Conservation (phyloP, 177 flowering plant genomes). For the Vitis hybrid region DNA sequence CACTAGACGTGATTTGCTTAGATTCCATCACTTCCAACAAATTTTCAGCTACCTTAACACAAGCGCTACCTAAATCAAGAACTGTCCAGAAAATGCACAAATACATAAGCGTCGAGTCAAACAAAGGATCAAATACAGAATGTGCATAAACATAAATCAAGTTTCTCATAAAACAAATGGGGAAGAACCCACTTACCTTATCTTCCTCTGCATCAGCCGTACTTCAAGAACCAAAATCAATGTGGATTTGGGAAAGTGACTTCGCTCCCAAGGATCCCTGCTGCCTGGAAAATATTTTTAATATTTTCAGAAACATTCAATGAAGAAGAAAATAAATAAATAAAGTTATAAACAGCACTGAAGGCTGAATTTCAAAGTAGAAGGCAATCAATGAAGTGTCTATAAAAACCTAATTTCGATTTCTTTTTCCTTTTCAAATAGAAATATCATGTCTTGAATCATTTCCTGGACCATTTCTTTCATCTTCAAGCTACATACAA, state of each 20-base stretch:
- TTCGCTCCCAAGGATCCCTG: slow-evolving; percentile 4
- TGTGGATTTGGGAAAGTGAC: slow-evolving; percentile 1
- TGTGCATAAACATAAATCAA: neutral
- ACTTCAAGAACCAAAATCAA: slow-evolving; percentile 1
- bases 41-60: neutral
- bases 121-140: neutral
- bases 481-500: neutral
- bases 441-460: neutral
- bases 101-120: slow-evolving; percentile 9
- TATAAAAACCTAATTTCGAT: neutral
- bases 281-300: slow-evolving; percentile 11
- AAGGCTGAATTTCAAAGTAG: neutral
- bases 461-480: neutral
- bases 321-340: neutral
- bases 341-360: neutral
- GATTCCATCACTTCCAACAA: slow-evolving; percentile 16
- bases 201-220: neutral
- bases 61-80: neutral
- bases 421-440: neutral
- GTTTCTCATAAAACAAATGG: neutral
- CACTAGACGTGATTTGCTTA: slow-evolving; percentile 26
- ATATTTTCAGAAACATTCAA: neutral
- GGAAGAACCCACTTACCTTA: neutral
- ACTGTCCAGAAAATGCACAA: slow-evolving; percentile 2
- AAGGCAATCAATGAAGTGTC: neutral